These are phyloP conservation scores for Botrytis tulipae DNA, from an alignment of 2,329 filamentous ascomycete species.

Conservation along the genomic window DNA sequence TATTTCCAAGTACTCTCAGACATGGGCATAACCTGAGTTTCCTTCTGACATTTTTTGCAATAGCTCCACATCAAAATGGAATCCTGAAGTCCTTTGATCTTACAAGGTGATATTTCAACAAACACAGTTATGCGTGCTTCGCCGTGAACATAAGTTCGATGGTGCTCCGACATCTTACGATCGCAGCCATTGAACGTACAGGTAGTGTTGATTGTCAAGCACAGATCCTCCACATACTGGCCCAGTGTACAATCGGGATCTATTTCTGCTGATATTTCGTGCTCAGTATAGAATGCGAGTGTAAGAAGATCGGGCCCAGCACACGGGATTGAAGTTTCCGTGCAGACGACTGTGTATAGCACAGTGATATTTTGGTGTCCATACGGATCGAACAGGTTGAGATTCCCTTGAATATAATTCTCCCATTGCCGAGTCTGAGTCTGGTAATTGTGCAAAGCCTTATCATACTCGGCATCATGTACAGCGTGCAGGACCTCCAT, in stretches of 20 bases:
- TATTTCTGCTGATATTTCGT: constrained; percentile 62
- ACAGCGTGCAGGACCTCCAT: constrained; percentile 93
- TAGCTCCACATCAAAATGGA: constrained; percentile 97
- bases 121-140: constrained; percentile 91
- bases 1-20: constrained; percentile 96
- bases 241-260: constrained; percentile 89
- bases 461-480: constrained; percentile 95
- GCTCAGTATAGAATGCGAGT: constrained; percentile 90
- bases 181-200: constrained; percentile 86
- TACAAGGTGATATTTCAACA: constrained; percentile 70
- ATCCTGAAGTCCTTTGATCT: constrained; percentile 63
- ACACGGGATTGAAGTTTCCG: constrained; percentile 88
- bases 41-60: constrained; percentile 87
- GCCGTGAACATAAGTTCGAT: constrained; percentile 95
- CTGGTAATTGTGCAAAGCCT: constrained; percentile 87
- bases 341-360: constrained; percentile 90
- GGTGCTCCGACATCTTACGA: constrained; percentile 85
- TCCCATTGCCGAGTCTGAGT: constrained; percentile 97
- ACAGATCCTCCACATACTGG: constrained; percentile 91
- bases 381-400: constrained; percentile 89
- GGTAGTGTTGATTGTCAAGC: constrained; percentile 68
- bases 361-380: constrained; percentile 96
- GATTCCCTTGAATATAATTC: constrained; percentile 83
- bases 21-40: constrained; percentile 88
- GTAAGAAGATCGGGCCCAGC: constrained; percentile 87